These are phyloP conservation scores for Perkinsela sp. DNA, from an alignment of 208 protist genomes.

Conservation along the genomic window DNA sequence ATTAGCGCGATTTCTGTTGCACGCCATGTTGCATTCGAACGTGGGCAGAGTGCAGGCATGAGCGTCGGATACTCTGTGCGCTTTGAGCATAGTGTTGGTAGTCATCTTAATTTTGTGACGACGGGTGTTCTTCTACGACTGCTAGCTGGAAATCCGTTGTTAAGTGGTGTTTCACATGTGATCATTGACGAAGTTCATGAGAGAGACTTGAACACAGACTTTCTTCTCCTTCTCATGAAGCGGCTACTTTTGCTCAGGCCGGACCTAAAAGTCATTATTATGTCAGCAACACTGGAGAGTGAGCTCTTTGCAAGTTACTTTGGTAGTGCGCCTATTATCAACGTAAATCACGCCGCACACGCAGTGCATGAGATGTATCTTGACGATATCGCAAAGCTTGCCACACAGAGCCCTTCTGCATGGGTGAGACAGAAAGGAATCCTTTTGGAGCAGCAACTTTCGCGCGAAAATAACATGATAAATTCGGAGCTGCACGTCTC, in stretches of 20 bases:
- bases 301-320: slow-evolving; percentile 77
- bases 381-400: slow-evolving; percentile 28
- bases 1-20: slow-evolving; percentile 82
- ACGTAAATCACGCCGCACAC: slow-evolving; percentile 58
- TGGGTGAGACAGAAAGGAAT: slow-evolving; percentile 22
- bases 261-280: slow-evolving; percentile 69
- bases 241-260: slow-evolving; percentile 20
- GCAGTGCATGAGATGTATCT: slow-evolving; percentile 57
- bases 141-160: slow-evolving; percentile 58
- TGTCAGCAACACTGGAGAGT: slow-evolving; percentile 87
- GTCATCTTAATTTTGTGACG: slow-evolving; percentile 73
- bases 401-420: slow-evolving; percentile 12
- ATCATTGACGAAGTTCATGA: slow-evolving; percentile 99
- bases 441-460: slow-evolving; percentile 49
- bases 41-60: slow-evolving; percentile 27
- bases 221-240: slow-evolving; percentile 67
- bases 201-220: slow-evolving; percentile 77
- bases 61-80: slow-evolving; percentile 71
- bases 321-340: slow-evolving; percentile 61
- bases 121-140: slow-evolving; percentile 86
- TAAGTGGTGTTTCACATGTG: slow-evolving; percentile 77
- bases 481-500: slow-evolving; percentile 22
- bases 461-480: slow-evolving; percentile 18
- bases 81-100: slow-evolving; percentile 66
- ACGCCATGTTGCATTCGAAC: slow-evolving; percentile 67